These are phyloP conservation scores for Starmerella potacharoeniae DNA, from an alignment of 805 yeast genomes.

Conservation along the genomic window DNA sequence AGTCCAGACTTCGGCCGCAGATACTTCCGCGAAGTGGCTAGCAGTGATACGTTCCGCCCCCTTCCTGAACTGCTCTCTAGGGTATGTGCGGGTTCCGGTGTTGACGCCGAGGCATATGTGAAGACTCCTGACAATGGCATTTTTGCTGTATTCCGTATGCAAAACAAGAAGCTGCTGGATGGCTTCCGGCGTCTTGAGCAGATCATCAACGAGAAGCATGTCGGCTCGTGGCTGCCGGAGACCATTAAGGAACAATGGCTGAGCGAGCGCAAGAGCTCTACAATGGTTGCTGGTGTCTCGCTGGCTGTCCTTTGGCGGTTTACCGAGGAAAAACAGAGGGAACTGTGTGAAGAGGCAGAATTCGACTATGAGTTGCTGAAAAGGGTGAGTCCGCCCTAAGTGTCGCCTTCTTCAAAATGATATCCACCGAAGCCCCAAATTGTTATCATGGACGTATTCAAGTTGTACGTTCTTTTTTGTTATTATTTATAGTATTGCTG, in stretches of 20 bases:
- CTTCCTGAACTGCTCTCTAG: conserved; percentile 14
- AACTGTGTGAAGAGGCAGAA: conserved; percentile 11
- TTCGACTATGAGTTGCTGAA: conserved; percentile 13
- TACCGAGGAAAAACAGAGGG: conserved; percentile 7
- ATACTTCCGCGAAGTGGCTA: conserved; percentile 7
- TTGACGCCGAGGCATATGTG: conserved; percentile 18
- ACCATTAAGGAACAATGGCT: conserved; percentile 9
- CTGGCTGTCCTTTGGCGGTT: conserved; percentile 14
- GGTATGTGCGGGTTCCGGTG: conserved; percentile 12
- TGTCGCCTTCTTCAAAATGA: not conserved
- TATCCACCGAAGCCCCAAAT: not conserved
- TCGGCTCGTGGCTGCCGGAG: conserved; percentile 18
- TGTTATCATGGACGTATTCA: not conserved
- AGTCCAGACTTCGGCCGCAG: conserved; percentile 7
- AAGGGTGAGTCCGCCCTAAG: conserved; percentile 17
- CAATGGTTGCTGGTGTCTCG: conserved; percentile 13
- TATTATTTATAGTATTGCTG: not conserved
- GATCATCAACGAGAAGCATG: conserved; percentile 8
- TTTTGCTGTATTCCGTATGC: conserved; percentile 18
- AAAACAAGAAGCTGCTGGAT: conserved; percentile 14
- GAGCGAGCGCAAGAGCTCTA: conserved; percentile 1
- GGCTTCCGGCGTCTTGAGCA: conserved; percentile 7
- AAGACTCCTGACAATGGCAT: conserved; percentile 18
- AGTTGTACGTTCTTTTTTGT: not conserved
- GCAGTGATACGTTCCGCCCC: conserved; percentile 12